Evolutionary conservation across 225 moss, liverwort and hornwort species (phyloP), one percentile per base, ranked within the genome.

Genomic region (Sphagnum contortum): DNA sequence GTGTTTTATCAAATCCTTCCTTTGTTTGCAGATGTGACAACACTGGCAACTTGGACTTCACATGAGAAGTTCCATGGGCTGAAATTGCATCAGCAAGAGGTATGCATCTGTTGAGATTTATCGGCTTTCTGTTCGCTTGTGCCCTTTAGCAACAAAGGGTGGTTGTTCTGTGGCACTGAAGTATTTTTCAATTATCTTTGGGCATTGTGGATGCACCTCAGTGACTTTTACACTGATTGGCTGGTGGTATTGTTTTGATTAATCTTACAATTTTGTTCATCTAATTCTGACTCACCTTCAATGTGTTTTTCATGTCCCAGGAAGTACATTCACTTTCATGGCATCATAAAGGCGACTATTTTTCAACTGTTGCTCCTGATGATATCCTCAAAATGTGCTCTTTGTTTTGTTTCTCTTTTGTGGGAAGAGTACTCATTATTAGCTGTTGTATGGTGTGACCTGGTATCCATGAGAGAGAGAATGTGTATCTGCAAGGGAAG

Each of bases 271-370:
- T 58, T 8, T 58, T 4, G 44, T 6, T 58, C 10, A 13, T 44
- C 44, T 29, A 2, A 57, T 3, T 4, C 57, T 29, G 29, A 57
- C n/a, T 9, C 4, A 13, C 29, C 29, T 29, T 29, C 29, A 29
- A 29, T 29, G 29, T 29, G 29, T 29, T 29, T 1, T 29, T 29
- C 29, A 29, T 29, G 29, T 65, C 47, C 57, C 78, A 92, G 96
- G 80, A 68, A 49, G 90, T 98, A 48, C 77, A 82, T 62, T 88
- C 87, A 45, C 68, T 98, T 7, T 75, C 76, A 45, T 98, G 98
- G 98, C 98, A 98, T 73, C 85, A 83, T 69, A 93, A 93, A 72
- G 98, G 98, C 57, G 98, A 93, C 73, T 98, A 98, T 71, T 80
- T 98, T 83, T 85, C 87, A 46, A 89, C 93, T 44, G 98, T 98